phyloP scores from a whole-genome alignment of 805 yeast genomes.

The Saturnispora saitoi region DNA sequence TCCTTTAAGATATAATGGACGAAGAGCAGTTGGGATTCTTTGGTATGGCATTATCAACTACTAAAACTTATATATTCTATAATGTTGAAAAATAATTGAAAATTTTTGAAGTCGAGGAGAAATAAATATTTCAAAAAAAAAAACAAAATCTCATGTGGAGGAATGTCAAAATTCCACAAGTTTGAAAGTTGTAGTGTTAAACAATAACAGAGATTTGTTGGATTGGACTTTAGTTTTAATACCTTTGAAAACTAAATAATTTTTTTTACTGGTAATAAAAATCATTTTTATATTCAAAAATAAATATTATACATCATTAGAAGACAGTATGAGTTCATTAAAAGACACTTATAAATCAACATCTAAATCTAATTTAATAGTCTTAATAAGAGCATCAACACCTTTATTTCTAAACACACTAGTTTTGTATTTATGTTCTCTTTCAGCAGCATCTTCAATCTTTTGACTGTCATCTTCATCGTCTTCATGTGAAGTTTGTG shows the following conservation, averaged over 20 bases:
- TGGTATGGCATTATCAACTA: conserved; percentile 16
- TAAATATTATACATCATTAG: background rate
- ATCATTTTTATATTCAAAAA: background rate
- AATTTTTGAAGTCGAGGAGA: background rate
- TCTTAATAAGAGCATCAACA: conserved; percentile 26
- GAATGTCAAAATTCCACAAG: background rate
- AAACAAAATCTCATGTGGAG: background rate
- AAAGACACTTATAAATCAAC: conserved; percentile 12
- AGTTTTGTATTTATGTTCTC: conserved; percentile 25
- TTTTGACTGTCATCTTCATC: conserved; percentile 30
- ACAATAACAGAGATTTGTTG: no score
- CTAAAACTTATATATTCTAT: no score
- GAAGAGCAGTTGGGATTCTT: conserved; percentile 16
- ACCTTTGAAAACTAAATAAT: no score
- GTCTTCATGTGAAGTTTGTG: conserved; percentile 41
- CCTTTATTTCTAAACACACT: conserved; percentile 25
- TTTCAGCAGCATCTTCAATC: conserved; percentile 40
- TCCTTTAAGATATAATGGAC: conserved; percentile 24
- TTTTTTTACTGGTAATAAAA: background rate
- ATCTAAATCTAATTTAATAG: conserved; percentile 23
- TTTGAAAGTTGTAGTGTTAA: no score
- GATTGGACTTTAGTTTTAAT: no score
- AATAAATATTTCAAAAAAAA: background rate
- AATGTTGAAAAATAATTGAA: background rate
- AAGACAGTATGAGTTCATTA: background rate